phyloP scores from a whole-genome alignment of 495 filamentous ascomycete species.

The Daldinia vernicosa region DNA sequence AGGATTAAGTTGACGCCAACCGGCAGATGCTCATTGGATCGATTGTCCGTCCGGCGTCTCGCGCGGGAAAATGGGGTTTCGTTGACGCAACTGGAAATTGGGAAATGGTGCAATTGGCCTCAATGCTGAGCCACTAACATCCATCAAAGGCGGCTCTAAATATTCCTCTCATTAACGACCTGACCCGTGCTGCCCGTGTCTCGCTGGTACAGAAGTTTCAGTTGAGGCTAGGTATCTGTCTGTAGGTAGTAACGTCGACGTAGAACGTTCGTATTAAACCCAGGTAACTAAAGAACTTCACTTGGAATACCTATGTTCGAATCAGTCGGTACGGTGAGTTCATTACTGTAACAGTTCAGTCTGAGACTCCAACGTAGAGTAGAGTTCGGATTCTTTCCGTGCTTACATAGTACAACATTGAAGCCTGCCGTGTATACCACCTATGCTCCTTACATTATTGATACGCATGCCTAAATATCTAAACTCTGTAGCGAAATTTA shows the following conservation, averaged over 20 bases:
- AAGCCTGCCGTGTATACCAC: constrained; percentile 10
- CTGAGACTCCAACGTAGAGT: constrained; percentile 27
- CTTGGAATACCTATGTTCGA: constrained; percentile 10
- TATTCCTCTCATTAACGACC: constrained; percentile 5
- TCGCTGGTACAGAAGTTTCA: constrained; percentile 22
- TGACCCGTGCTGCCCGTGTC: constrained; percentile 13
- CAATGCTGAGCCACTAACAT: constrained; percentile 33
- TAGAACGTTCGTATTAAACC: neutral
- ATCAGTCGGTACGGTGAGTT: constrained; percentile 10
- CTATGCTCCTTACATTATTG: constrained; percentile 30
- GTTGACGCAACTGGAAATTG: constrained; percentile 38
- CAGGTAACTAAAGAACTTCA: neutral
- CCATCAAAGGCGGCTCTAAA: constrained; percentile 9
- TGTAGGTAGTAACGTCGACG: constrained; percentile 1
- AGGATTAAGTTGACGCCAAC: constrained; percentile 38
- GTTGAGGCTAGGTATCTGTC: neutral
- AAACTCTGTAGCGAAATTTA: constrained; percentile 5
- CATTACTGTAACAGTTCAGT: neutral
- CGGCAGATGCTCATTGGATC: constrained; percentile 43
- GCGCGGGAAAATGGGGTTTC: constrained; percentile 39
- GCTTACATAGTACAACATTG: constrained; percentile 13
- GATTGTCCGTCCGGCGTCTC: constrained; percentile 41
- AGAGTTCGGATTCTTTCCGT: constrained; percentile 20
- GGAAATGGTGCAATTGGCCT: constrained; percentile 40
- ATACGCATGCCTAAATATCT: constrained; percentile 19